Evolutionary conservation across 306 rosid species (phyloP), one percentile per base, ranked within the genome.

Genomic region (Boehmeria nivea): DNA sequence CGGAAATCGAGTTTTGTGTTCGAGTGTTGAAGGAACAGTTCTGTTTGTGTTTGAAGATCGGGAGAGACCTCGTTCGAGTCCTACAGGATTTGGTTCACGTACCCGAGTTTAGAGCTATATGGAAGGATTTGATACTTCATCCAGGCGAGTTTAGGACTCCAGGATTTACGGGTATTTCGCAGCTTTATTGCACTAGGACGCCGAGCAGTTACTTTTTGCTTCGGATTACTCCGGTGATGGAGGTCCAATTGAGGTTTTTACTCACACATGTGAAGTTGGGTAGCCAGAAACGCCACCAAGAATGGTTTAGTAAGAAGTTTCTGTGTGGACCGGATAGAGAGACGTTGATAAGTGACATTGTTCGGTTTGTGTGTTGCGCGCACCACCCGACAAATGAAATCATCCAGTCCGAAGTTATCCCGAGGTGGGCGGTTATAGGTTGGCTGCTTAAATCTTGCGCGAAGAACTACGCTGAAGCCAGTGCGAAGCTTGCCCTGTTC

Each of bases 371-470:
- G 60, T 89, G 97, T 47, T 83, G 88, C 72, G 86, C 77, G 10
- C 86, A 89, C 67, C 95, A 89, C 65, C 97, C 97, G 0, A 49
- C 95, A 8, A 86, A 83, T 72, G 84, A 89, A 76, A 76, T 89
- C 33, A 79, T 86, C 77, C 94, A 79, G 43, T 86, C 97, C 2
- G 94, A 83, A 67, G 39, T 86, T 70, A 21, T 83, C 72, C 95
- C 90, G 4, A 73, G 95, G 73, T 89, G 97, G 97, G 95, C 87
- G 20, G 64, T 81, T 15, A 67, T 89, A 51, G 97, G 97, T 71
- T 89, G 88, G 95, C 88, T 86, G 66, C 64, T 89, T 54, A 79
- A 64, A 6, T 70, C 37, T 46, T 83, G 94, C 51, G 67, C 69
- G 38, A 86, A 61, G 60, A 76, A 65, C 16, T 57, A 67, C 70